A percentile compares a stretch with the other conserved stretches of the same genome.
These are phyloP conservation scores for Maudiozyma saulgeensis DNA, from an alignment of 805 yeast species.

Conservation along the genomic window DNA sequence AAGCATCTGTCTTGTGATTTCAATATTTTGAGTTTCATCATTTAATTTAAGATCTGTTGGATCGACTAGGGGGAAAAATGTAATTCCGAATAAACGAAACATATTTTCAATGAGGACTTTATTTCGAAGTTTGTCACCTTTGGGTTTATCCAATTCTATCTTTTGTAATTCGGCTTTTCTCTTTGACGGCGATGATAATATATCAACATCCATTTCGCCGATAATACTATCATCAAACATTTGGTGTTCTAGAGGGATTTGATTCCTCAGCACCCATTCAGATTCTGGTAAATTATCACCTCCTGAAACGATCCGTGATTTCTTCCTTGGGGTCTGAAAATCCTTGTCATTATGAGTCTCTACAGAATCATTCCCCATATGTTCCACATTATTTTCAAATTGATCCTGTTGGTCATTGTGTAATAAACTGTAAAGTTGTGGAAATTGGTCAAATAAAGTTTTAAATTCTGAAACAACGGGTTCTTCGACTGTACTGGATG, in stretches of 20 bases:
- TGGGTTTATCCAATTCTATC: background rate
- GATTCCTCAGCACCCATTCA: constrained; percentile 17
- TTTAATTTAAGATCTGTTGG: constrained; percentile 23
- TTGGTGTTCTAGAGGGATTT: constrained; percentile 14
- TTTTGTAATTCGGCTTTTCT: constrained; percentile 7
- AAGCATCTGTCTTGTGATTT: constrained; percentile 17
- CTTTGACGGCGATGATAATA: constrained; percentile 25
- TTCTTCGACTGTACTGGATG: background rate
- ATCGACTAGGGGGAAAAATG: constrained; percentile 32
- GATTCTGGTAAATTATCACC: constrained; percentile 11
- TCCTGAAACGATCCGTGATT: background rate
- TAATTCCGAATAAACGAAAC: constrained; percentile 33
- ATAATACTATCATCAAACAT: constrained; percentile 21
- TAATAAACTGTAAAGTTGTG: constrained; percentile 16
- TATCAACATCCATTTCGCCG: constrained; percentile 15
- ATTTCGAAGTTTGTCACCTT: constrained; percentile 4
- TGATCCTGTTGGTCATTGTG: constrained; percentile 4
- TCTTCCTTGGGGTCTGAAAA: background rate
- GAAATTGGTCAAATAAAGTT: constrained; percentile 15
- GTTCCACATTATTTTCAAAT: background rate
- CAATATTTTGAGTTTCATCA: constrained; percentile 7
- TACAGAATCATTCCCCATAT: background rate
- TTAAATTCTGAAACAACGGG: constrained; percentile 14
- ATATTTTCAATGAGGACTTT: constrained; percentile 27
- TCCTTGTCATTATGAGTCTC: background rate